Percentiles rank a stretch among this genome's conserved stretches.
These are phyloP conservation scores for Sphaerulina musiva DNA, from an alignment of 2,329 filamentous ascomycete genomes.

Conservation along the genomic window DNA sequence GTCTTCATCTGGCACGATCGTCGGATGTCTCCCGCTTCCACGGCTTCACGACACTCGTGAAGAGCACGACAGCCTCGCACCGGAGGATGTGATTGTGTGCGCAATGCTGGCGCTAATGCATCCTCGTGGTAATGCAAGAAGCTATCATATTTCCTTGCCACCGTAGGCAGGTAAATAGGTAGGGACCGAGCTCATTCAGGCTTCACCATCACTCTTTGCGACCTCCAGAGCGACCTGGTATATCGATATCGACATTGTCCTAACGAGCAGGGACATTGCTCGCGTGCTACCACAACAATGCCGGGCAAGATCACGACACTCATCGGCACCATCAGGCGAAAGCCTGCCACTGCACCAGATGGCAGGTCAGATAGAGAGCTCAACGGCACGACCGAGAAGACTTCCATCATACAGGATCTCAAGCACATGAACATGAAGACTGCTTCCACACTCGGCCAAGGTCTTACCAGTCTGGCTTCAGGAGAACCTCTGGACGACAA, in stretches of 20 bases:
- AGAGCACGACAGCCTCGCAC: neutral
- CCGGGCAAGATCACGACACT: constrained; percentile 38
- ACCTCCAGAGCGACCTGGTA: neutral
- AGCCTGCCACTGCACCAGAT: constrained; percentile 45
- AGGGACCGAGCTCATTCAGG: neutral
- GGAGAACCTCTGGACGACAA: constrained; percentile 46
- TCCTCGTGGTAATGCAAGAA: neutral
- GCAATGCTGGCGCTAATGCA: constrained; percentile 5
- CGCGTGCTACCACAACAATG: neutral
- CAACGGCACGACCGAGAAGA: constrained; percentile 33
- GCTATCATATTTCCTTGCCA: neutral
- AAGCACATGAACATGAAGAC: constrained; percentile 37
- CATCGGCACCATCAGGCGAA: constrained; percentile 42
- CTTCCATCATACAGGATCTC: constrained; percentile 38
- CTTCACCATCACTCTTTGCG: neutral
- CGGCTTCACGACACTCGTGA: neutral
- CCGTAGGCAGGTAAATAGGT: neutral
- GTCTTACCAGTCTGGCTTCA: constrained; percentile 39
- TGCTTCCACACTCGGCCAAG: constrained; percentile 36
- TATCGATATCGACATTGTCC: neutral
- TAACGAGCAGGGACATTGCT: neutral
- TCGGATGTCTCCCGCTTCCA: neutral
- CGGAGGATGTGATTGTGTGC: neutral
- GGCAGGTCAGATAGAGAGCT: constrained; percentile 40
- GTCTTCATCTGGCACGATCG: constrained; percentile 6